Percentiles rank a stretch among this genome's conserved stretches.
phyloP scores from a whole-genome alignment of 768 basidiomycete genomes.

The Trichaptum fuscoviolaceum region DNA sequence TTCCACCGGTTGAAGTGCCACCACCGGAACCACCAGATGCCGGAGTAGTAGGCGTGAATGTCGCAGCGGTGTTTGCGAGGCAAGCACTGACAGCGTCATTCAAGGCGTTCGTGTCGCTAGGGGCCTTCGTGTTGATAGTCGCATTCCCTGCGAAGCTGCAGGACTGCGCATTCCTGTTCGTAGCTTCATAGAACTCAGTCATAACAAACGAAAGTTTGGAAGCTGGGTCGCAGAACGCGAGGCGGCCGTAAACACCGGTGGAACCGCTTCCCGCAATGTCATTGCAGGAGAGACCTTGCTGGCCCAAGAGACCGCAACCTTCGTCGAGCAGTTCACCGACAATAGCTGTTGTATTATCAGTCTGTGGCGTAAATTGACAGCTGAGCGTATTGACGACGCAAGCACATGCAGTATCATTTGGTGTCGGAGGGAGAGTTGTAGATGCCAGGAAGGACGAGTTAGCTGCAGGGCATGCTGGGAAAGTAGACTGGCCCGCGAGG shows the following conservation, averaged over 20 bases:
- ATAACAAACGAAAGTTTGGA: slow-evolving; percentile 81
- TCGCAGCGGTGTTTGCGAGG: slow-evolving; percentile 55
- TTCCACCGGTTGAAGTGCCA: slow-evolving; percentile 19
- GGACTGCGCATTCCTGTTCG: slow-evolving; percentile 49
- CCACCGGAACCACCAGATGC: slow-evolving; percentile 20
- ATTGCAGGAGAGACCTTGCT: slow-evolving; percentile 53
- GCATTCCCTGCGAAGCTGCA: slow-evolving; percentile 87
- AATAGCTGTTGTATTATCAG: slow-evolving; percentile 52
- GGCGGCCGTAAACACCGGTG: slow-evolving; percentile 68
- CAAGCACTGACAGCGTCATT: slow-evolving; percentile 61
- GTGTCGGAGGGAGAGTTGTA: slow-evolving; percentile 74
- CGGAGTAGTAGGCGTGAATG: slow-evolving; percentile 55
- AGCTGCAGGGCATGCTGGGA: slow-evolving; percentile 56
- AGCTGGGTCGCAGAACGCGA: slow-evolving; percentile 77
- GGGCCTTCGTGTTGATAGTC: slow-evolving; percentile 57
- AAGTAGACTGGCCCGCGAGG: slow-evolving; percentile 44
- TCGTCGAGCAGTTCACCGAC: slow-evolving; percentile 59
- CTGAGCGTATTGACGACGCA: slow-evolving; percentile 66
- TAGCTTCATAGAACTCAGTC: slow-evolving; percentile 68
- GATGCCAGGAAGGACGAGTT: slow-evolving; percentile 61
- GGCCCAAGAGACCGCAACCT: slow-evolving; percentile 63
- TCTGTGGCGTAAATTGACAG: slow-evolving; percentile 67
- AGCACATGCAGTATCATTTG: slow-evolving; percentile 71
- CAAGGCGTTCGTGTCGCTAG: slow-evolving; percentile 43
- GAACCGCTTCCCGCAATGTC: slow-evolving; percentile 70